Evolutionary conservation across 768 basidiomycete genomes (phyloP), one percentile per base, ranked within the genome.

Genomic region (Hygrophorus pudorinus): DNA sequence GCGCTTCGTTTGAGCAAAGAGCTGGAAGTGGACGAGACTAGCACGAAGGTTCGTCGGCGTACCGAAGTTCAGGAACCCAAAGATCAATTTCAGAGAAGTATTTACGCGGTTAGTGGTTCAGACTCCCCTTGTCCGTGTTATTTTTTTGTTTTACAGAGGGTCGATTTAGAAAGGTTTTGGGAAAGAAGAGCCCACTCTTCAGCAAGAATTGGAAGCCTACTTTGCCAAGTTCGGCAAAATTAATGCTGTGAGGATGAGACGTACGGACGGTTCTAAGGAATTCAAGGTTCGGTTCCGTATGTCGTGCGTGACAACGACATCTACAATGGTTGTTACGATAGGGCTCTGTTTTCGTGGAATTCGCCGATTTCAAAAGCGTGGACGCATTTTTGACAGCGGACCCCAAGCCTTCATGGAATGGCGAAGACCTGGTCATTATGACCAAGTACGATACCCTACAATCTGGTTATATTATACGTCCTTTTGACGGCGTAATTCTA

Each of bases 301-400:
- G 11, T 46, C 16, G 27, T 17, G 32, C 8, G 38, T 7, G 44
- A n/a, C 37, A n/a, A n/a, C n/a, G 33, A 1, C 20, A 36, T 33
- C 30, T n/a, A 46, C 28, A 8, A 38, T 43, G 17, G 2, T 41
- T 32, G 8, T 31, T 33, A 24, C 11, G 12, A 6, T 49, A 93
- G 90, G 78, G 83, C 41, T 96, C 92, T 7, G 85, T 93, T n/a
- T 98, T 97, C 52, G 78, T 77, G 31, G 94, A 97, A 64, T 98
- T 87, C 57, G 68, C 77, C 17, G 78, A 88, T 51, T 73, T 78
- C 57, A 68, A 72, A 37, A 69, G 76, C 4, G 80, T 81, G 27
- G 75, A 82, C 16, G 71, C 70, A 11, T 94, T 98, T 68, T 66
- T 97, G 41, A 79, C 72, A 11, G 79, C 81, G 1, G 85, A 89